Evolutionary conservation across 2,329 filamentous ascomycete genomes (phyloP).

Genomic region (Colletotrichum higginsianum): DNA sequence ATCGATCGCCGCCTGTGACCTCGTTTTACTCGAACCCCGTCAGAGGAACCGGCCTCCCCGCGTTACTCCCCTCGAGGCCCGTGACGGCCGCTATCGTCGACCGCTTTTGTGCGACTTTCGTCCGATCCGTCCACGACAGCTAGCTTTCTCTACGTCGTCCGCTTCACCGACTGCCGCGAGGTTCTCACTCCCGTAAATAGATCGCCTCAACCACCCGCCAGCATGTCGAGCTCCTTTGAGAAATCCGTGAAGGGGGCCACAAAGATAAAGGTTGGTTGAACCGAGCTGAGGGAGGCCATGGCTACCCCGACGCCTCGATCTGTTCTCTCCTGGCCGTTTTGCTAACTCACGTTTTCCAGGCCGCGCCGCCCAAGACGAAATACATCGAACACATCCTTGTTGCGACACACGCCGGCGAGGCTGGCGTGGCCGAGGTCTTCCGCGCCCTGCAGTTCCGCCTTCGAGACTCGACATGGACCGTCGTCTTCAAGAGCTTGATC

Average conservation of each 20-base stretch:
- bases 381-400: slow-evolving; percentile 99
- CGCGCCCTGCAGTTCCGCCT: slow-evolving; percentile 89
- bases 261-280: slow-evolving; percentile 85
- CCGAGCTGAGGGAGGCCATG: slow-evolving; percentile 8
- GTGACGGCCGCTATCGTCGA: slow-evolving; percentile 32
- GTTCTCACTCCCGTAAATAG: not conserved
- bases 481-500: slow-evolving; percentile 97
- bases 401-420: slow-evolving; percentile 94
- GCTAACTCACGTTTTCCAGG: slow-evolving; percentile 40
- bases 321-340: slow-evolving; percentile 24
- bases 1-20: not conserved
- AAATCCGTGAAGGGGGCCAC: slow-evolving; percentile 99
- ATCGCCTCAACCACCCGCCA: slow-evolving; percentile 12
- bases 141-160: slow-evolving; percentile 39
- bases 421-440: slow-evolving; percentile 96
- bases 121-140: slow-evolving; percentile 35
- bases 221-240: slow-evolving; percentile 92
- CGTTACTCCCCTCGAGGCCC: slow-evolving; percentile 24
- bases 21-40: not conserved
- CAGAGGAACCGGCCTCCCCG: not conserved
- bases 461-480: slow-evolving; percentile 98
- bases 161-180: slow-evolving; percentile 42
- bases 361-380: slow-evolving; percentile 95
- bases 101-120: slow-evolving; percentile 29
- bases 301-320: slow-evolving; percentile 7